Evolutionary conservation across 164 flowering plant species (phyloP).

Genomic region (Magnolia changhungtana): DNA sequence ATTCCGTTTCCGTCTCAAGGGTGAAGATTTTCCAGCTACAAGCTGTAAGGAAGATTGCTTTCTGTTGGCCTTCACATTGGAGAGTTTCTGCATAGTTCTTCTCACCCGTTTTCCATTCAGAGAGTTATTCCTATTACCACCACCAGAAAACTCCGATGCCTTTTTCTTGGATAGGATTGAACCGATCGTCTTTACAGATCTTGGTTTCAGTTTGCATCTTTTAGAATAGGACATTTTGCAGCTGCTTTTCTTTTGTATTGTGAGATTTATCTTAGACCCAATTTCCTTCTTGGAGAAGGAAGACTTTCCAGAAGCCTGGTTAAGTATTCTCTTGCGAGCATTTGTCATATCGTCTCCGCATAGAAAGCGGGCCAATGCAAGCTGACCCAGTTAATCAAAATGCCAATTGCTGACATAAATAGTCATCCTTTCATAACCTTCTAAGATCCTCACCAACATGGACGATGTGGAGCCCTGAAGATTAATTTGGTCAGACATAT

Average conservation of each 20-base stretch:
- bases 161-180: constrained; percentile 30
- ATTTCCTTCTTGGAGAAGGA: constrained; percentile 19
- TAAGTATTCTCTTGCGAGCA: constrained; percentile 15
- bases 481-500: background rate
- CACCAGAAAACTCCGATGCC: constrained; percentile 15
- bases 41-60: constrained; percentile 25
- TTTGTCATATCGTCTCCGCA: constrained; percentile 23
- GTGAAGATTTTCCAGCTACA: constrained; percentile 20
- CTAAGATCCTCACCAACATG: background rate
- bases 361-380: background rate
- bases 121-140: constrained; percentile 21
- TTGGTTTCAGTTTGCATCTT: constrained; percentile 31
- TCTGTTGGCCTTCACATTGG: constrained; percentile 25
- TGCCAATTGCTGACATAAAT: background rate
- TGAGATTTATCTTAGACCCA: constrained; percentile 25
- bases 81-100: constrained; percentile 19
- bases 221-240: constrained; percentile 21
- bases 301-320: constrained; percentile 22
- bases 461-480: background rate
- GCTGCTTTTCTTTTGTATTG: constrained; percentile 26
- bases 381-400: background rate
- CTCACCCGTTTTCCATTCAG: constrained; percentile 16
- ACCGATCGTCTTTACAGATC: constrained; percentile 24
- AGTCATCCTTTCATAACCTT: background rate
- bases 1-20: constrained; percentile 16